Evolutionary conservation across 192 early-diverging fungal species (phyloP).

Genomic region (Allomyces macrogynus): DNA sequence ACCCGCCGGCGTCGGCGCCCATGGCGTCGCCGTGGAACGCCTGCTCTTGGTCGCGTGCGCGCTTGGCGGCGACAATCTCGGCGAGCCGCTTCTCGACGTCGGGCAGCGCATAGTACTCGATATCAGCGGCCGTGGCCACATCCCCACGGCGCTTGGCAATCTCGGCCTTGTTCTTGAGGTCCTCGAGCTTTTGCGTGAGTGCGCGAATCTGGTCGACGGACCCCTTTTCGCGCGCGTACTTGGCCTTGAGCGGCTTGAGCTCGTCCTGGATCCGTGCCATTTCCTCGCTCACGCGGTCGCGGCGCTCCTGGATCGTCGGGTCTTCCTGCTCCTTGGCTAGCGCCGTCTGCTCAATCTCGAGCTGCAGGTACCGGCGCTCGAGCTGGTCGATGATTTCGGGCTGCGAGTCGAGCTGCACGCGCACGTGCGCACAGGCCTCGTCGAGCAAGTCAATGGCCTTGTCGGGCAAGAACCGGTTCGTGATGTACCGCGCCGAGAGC

Average conservation of each 20-base stretch:
- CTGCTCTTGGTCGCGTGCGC: conserved; percentile 19
- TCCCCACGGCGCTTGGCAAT: conserved; percentile 72
- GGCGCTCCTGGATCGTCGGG: conserved; percentile 45
- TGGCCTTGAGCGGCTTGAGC: conserved; percentile 67
- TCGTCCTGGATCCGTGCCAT: conserved; percentile 64
- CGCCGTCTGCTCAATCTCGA: conserved; percentile 89
- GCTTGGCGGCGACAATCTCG: conserved; percentile 26
- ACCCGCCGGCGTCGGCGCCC: conserved; percentile 19
- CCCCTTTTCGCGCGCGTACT: conserved; percentile 66
- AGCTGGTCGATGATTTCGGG: conserved; percentile 90
- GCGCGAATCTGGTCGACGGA: conserved; percentile 73
- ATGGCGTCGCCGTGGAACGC: conserved; percentile 38
- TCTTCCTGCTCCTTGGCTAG: conserved; percentile 81
- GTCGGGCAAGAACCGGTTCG: conserved; percentile 55
- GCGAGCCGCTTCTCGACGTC: conserved; percentile 59
- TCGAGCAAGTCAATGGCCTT: conserved; percentile 74
- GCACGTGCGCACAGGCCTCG: conserved; percentile 86
- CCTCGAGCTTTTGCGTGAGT: conserved; percentile 71
- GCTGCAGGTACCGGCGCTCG: conserved; percentile 77
- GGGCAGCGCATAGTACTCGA: conserved; percentile 84
- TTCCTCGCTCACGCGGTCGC: conserved; percentile 60
- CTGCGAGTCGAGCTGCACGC: conserved; percentile 90
- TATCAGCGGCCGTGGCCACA: conserved; percentile 71
- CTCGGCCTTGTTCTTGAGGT: conserved; percentile 62
- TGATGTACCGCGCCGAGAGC: conserved; percentile 56